A percentile compares a stretch with the other conserved stretches of the same genome.
Evolutionary conservation across 106 monocot species (phyloP).

Genomic region (Dendrobium officinale): DNA sequence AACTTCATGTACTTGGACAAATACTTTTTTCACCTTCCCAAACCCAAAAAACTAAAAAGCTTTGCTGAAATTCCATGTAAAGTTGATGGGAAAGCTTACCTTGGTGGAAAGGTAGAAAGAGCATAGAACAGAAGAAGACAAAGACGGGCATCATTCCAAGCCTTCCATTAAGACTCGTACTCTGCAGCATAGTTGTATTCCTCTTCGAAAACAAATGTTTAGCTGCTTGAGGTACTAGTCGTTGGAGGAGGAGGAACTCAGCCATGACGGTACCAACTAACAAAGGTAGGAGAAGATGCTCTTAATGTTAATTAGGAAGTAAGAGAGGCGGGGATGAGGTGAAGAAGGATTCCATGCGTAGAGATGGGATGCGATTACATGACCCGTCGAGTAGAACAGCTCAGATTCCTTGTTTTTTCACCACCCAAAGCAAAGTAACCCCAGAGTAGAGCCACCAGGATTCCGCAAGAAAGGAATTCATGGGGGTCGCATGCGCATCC

Average conservation of each 20-base stretch:
- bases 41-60: neutral
- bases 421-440: neutral
- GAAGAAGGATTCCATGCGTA: conserved; percentile 11
- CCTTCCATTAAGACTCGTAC: neutral
- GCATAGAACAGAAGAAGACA: neutral
- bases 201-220: neutral
- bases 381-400: neutral
- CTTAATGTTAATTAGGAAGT: neutral
- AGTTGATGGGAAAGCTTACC: neutral
- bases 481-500: neutral
- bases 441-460: neutral
- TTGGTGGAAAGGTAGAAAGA: conserved; percentile 7
- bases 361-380: neutral
- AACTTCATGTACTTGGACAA: neutral
- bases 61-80: neutral
- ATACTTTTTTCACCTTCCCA: neutral
- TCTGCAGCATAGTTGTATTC: conserved; percentile 1
- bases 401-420: conserved; percentile 6
- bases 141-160: neutral
- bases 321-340: neutral
- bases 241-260: neutral
- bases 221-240: neutral
- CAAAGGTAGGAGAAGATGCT: neutral
- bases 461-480: conserved; percentile 12
- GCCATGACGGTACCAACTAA: neutral